Evolutionary conservation across 2,329 filamentous ascomycete genomes (phyloP), one percentile per base, ranked within the genome.

Genomic region (Aspergillus brunneoviolaceus): DNA sequence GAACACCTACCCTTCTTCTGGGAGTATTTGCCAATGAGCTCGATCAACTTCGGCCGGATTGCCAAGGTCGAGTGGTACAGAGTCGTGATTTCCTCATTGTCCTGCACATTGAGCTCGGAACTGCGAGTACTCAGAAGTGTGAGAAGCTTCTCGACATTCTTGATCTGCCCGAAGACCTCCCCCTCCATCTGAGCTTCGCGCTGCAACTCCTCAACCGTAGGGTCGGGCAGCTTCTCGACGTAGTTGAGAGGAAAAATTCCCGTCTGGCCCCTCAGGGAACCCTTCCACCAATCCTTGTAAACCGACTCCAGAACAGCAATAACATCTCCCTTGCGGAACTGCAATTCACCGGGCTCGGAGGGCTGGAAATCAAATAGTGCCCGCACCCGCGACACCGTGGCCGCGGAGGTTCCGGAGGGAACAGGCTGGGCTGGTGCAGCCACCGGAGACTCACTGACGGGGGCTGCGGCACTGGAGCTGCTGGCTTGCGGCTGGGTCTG

Each of bases 281-380:
- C 95, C 69, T 96, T 94, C 95, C 95, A 99, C 95, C 95, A 99
- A 76, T 99, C 95, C 77, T 98, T 99, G 80, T 96, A 99, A 1
- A 98, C 95, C 1, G 93, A 97, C 77, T 98, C 95, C 47, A 99
- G 83, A 16, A 99, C 95, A 1, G 95, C 94, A 75, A 99, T 99
- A 47, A 98, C 89, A 74, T 99, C 95, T 29, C 95, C 94, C 79
- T 96, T 96, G 68, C 93, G 90, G 76, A 99, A 99, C 68, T 96
- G 92, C 63, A 99, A 82, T 79, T 99, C 95, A 51, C 94, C 95
- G 0, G 92, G 87, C 75, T 99, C 95, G 0, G 93, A 96, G 2
- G 95, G 94, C 54, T 90, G 88, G 76, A 99, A 99, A 76, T 99
- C 95, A 74, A 91, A 99, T 50, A 98, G 82, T 1, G 95, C 95